These are phyloP conservation scores for Capsaspora owczarzaki DNA, from an alignment of 78 protist genomes.

Conservation along the genomic window DNA sequence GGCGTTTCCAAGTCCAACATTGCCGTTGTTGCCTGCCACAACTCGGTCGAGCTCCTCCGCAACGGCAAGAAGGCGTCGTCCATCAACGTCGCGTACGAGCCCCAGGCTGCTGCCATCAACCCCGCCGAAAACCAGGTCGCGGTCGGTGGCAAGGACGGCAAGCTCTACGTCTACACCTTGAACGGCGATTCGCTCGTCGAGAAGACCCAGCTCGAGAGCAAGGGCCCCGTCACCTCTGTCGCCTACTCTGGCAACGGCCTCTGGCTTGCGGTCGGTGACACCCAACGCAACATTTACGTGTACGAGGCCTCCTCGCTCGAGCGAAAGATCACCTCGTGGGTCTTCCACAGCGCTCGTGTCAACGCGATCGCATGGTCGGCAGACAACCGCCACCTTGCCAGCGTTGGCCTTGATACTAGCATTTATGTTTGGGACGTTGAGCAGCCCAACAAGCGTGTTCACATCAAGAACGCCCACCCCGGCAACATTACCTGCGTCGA, in stretches of 20 bases:
- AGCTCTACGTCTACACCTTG: background rate
- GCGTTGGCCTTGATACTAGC: slow-evolving; percentile 62
- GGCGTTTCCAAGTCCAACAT: slow-evolving; percentile 22
- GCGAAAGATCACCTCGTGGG: slow-evolving; percentile 46
- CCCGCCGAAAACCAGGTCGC: slow-evolving; percentile 40
- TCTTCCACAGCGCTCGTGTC: slow-evolving; percentile 67
- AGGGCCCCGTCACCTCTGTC: slow-evolving; percentile 48
- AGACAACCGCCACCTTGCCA: slow-evolving; percentile 42
- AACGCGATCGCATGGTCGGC: slow-evolving; percentile 65
- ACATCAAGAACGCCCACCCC: slow-evolving; percentile 29
- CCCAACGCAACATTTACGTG: slow-evolving; percentile 50
- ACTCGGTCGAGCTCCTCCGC: slow-evolving; percentile 38
- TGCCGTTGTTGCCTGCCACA: slow-evolving; percentile 17
- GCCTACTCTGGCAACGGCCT: slow-evolving; percentile 68
- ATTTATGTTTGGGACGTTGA: slow-evolving; percentile 58
- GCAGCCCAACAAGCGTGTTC: slow-evolving; percentile 32
- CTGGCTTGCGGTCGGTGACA: slow-evolving; percentile 60
- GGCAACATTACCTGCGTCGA: background rate
- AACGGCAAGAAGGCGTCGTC: slow-evolving; percentile 42
- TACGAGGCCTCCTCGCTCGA: slow-evolving; percentile 31
- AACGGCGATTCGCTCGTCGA: slow-evolving; percentile 1
- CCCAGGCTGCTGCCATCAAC: slow-evolving; percentile 39
- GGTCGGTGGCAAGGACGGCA: slow-evolving; percentile 39
- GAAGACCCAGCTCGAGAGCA: slow-evolving; percentile 20
- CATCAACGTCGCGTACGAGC: slow-evolving; percentile 26